Evolutionary conservation across 2,329 filamentous ascomycete genomes (phyloP).

Genomic region (Phoma herbarum): DNA sequence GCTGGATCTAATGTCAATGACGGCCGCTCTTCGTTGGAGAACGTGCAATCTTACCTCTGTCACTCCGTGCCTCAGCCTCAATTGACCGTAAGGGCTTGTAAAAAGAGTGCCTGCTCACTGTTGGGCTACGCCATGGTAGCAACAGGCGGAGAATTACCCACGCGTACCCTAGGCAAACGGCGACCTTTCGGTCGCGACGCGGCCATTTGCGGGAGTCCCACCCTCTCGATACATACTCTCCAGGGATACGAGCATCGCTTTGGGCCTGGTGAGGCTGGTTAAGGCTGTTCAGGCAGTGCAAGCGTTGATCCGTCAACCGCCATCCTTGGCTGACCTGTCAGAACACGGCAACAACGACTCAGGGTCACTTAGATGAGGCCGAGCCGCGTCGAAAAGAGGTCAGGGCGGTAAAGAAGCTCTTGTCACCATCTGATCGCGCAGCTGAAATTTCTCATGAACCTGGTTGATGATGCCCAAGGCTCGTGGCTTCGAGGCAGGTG

Average conservation of each 20-base stretch:
- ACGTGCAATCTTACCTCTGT: not conserved
- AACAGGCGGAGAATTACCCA: conserved; percentile 9
- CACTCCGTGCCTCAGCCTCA: not conserved
- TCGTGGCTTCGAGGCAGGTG: conserved; percentile 1
- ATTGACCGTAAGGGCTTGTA: not conserved
- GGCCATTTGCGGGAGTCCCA: conserved; percentile 19
- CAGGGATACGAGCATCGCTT: conserved; percentile 13
- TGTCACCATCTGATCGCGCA: conserved; percentile 6
- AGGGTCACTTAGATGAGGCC: conserved; percentile 4
- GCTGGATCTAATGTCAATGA: conserved; percentile 5
- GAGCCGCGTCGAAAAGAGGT: conserved; percentile 5
- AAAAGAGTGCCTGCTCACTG: not conserved
- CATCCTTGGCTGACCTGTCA: conserved; percentile 16
- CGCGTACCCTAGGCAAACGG: not conserved
- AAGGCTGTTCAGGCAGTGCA: conserved; percentile 6
- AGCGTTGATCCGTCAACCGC: conserved; percentile 14
- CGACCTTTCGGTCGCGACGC: conserved; percentile 7
- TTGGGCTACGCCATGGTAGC: conserved; percentile 8
- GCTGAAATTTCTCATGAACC: conserved; percentile 2
- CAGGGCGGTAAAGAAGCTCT: conserved; percentile 13
- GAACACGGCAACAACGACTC: conserved; percentile 1
- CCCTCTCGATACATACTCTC: conserved; percentile 16
- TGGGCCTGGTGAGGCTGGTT: conserved; percentile 5
- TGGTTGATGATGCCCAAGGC: conserved; percentile 15
- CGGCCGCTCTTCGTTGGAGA: not conserved